Conservation (phyloP, 2,329 filamentous ascomycete species). For the Pseudogymnoascus sp. region DNA sequence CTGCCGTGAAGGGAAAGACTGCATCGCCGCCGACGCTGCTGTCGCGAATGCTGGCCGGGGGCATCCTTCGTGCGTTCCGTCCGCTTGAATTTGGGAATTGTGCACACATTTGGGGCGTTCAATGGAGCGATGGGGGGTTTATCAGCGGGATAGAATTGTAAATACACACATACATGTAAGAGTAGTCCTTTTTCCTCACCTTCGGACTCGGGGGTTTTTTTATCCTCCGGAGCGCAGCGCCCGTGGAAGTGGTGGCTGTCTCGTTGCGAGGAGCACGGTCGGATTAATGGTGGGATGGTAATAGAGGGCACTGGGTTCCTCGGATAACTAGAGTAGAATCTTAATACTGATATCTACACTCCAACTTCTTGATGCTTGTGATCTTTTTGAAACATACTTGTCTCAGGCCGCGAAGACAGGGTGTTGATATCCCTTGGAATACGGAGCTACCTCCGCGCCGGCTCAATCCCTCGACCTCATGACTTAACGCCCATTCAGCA, state of each 20-base stretch:
- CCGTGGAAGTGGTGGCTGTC: background rate
- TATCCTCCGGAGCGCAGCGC: background rate
- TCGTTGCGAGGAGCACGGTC: background rate
- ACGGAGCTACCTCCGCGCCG: background rate
- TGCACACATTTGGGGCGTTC: background rate
- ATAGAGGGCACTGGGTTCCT: background rate
- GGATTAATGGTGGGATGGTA: conserved; percentile 3
- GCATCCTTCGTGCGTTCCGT: background rate
- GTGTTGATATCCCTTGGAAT: background rate
- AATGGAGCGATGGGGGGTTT: background rate
- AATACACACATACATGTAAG: conserved; percentile 1
- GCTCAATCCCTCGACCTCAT: background rate
- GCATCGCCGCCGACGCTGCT: background rate
- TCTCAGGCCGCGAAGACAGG: background rate
- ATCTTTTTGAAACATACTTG: background rate
- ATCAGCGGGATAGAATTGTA: conserved; percentile 4
- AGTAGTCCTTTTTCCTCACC: background rate
- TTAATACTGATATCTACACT: conserved; percentile 7
- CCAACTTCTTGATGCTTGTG: background rate
- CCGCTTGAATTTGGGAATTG: background rate
- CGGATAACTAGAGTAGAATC: conserved; percentile 5
- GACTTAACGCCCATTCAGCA: background rate
- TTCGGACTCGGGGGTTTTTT: background rate
- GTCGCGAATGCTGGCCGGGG: background rate
- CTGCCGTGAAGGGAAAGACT: background rate